Conservation (phyloP, 148 eudicot species). For the Heliamphora exappendiculata region DNA sequence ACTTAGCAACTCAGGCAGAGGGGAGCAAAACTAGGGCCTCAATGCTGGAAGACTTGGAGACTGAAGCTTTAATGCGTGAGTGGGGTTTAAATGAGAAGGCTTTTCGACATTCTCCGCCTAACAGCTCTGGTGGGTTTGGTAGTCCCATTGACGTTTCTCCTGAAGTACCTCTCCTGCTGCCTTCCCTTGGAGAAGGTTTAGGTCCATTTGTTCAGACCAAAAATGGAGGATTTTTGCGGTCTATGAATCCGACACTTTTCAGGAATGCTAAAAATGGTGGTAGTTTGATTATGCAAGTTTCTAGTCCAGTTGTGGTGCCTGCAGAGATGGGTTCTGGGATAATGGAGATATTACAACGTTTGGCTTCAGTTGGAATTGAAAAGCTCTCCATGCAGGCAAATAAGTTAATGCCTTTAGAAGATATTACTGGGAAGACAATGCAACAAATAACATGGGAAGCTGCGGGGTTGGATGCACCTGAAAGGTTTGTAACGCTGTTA, state of each 20-base stretch:
- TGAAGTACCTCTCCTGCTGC: conserved; percentile 52
- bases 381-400: conserved; percentile 58
- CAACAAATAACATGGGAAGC: conserved; percentile 69
- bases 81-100: conserved; percentile 80
- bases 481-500: conserved; percentile 43
- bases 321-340: conserved; percentile 73
- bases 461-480: conserved; percentile 33
- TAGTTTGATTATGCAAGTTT: conserved; percentile 76
- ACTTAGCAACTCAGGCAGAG: conserved; percentile 19
- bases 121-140: conserved; percentile 58
- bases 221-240: conserved; percentile 76
- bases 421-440: conserved; percentile 68
- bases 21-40: conserved; percentile 47
- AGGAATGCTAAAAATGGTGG: conserved; percentile 55
- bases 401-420: conserved; percentile 77
- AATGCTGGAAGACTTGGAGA: conserved; percentile 64
- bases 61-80: conserved; percentile 72
- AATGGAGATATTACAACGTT: conserved; percentile 65
- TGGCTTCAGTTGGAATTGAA: conserved; percentile 70
- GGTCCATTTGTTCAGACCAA: conserved; percentile 57
- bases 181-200: conserved; percentile 78
- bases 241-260: conserved; percentile 72
- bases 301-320: conserved; percentile 78
- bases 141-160: conserved; percentile 58
- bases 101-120: conserved; percentile 47